Evolutionary conservation across 345 rosid genomes (phyloP).

Genomic region (Salix udensis): DNA sequence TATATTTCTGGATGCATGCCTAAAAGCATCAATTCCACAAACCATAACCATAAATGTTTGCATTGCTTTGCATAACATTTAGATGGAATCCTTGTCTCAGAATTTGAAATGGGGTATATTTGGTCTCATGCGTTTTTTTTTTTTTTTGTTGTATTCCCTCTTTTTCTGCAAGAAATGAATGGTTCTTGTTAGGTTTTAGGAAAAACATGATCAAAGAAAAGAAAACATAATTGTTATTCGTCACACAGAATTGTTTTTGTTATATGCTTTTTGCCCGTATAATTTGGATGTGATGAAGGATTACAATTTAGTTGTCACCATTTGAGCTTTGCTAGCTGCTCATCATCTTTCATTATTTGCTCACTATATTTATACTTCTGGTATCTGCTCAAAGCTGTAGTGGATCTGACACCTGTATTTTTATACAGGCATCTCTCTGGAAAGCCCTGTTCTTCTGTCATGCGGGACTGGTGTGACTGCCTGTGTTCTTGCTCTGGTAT

Average conservation of each 20-base stretch:
- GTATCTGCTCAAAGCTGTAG: not conserved
- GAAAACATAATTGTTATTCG: not conserved
- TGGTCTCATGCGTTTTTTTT: not conserved
- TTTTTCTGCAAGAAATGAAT: not conserved
- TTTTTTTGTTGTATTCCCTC: not conserved
- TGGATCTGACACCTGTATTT: not conserved
- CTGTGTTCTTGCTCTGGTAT: conserved; percentile 85
- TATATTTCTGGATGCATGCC: not conserved
- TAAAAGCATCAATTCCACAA: not conserved
- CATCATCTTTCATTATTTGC: not conserved
- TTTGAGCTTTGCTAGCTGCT: not conserved
- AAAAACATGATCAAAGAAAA: not conserved
- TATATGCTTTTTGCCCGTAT: not conserved
- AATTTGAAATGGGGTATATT: not conserved
- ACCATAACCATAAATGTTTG: not conserved
- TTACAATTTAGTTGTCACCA: not conserved
- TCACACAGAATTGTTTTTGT: not conserved
- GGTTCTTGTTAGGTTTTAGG: not conserved
- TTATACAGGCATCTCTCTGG: conserved; percentile 71
- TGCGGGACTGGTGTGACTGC: conserved; percentile 97
- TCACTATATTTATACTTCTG: not conserved
- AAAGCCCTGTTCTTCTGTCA: conserved; percentile 62
- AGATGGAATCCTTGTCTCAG: not conserved
- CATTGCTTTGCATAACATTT: not conserved
- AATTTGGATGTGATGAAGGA: not conserved